These are phyloP conservation scores for Ciborinia camelliae DNA, from an alignment of 2,329 filamentous ascomycete genomes.

Conservation along the genomic window DNA sequence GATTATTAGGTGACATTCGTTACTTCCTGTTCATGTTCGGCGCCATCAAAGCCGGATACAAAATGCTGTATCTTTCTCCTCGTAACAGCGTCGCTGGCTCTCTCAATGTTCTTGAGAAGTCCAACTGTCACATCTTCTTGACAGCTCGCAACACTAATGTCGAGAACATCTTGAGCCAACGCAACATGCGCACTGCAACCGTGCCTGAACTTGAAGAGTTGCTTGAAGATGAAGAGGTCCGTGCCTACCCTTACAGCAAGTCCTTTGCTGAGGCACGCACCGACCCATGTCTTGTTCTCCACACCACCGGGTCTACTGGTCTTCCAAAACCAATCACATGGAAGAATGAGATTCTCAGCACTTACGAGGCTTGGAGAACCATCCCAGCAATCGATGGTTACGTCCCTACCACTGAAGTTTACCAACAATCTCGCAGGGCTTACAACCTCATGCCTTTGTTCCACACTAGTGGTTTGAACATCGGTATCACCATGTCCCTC, in stretches of 20 bases:
- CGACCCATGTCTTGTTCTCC: slow-evolving; percentile 42
- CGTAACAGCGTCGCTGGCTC: slow-evolving; percentile 39
- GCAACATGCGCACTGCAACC: slow-evolving; percentile 14
- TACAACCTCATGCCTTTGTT: slow-evolving; percentile 29
- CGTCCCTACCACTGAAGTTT: slow-evolving; percentile 77
- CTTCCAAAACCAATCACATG: slow-evolving; percentile 43
- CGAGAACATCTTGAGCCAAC: slow-evolving; percentile 22
- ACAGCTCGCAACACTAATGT: slow-evolving; percentile 21
- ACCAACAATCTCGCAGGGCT: slow-evolving; percentile 23
- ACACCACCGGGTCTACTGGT: slow-evolving; percentile 45
- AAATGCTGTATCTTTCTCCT: slow-evolving; percentile 40
- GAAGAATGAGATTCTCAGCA: slow-evolving; percentile 26
- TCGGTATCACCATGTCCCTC: slow-evolving; percentile 26
- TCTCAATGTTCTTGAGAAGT: slow-evolving; percentile 37
- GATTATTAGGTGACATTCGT: slow-evolving; percentile 26
- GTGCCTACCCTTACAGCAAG: slow-evolving; percentile 36
- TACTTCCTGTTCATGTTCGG: slow-evolving; percentile 29
- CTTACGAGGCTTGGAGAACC: slow-evolving; percentile 29
- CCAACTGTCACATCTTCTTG: slow-evolving; percentile 33
- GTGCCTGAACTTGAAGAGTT: slow-evolving; percentile 36
- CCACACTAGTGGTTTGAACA: slow-evolving; percentile 29
- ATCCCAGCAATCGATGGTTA: slow-evolving; percentile 35
- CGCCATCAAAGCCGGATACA: slow-evolving; percentile 39
- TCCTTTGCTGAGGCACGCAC: slow-evolving; percentile 37
- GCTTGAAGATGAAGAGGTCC: slow-evolving; percentile 27